Evolutionary conservation across 371 early-diverging fungal genomes (phyloP), one percentile per base, ranked within the genome.

Genomic region (Lichtheimia ramosa): DNA sequence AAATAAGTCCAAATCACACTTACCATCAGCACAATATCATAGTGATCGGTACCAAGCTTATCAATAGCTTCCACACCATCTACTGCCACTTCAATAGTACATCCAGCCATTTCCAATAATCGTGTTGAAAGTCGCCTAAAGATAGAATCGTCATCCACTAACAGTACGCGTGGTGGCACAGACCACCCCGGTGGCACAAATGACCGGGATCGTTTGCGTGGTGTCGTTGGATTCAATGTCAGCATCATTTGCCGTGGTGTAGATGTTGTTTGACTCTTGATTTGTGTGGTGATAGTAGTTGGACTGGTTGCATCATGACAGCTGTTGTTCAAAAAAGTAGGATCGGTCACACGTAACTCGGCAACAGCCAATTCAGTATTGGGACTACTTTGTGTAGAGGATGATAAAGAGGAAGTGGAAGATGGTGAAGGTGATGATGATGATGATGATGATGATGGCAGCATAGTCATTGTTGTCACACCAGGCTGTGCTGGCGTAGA

Each of bases 11-110:
- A 5, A 10, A 2, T n/a, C 16, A 6, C 14, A 24, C 34, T 56
- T 81, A 86, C 89, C 92, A 91, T 90, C 6, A 90, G 71, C 0
- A 92, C 89, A 48, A 92, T 71, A 65, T 92, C 92, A 54, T 90
- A 89, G 60, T 23, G 82, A 80, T 21, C 73, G 1, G 74, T 61
- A 16, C 74, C 76, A 54, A 84, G 28, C 34, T 56, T 56, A 27
- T 25, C 50, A 28, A 90, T 81, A 1, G 92, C 92, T 15, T 82
- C 86, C 20, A 85, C 56, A 13, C 92, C 92, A 69, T 92, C 90
- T 6, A 74, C 83, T 2, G 88, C 92, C 24, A 89, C 83, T 66
- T 90, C 90, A 65, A 88, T 83, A 1, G 80, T 69, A 60, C 90
- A 92, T 8, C 90, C 90, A 62, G 89, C 85, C 5, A 88, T 69